Evolutionary conservation across 2,329 filamentous ascomycete genomes (phyloP), one percentile per base, ranked within the genome.

Genomic region (Tolypocladium ovalisporum): DNA sequence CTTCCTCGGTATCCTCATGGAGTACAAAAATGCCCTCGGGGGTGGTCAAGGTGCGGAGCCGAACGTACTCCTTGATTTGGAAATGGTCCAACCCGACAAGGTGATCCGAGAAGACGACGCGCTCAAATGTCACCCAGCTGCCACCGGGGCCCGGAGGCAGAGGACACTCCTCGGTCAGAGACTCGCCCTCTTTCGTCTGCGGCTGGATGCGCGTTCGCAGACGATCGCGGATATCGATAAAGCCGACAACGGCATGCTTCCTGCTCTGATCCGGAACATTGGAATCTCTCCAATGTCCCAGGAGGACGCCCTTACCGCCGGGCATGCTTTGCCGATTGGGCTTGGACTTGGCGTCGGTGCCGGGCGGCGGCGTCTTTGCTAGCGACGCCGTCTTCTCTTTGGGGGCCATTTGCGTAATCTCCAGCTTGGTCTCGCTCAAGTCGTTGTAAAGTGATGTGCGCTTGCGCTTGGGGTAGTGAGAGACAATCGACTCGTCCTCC

Each of bases 41-140:
- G 44, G 44, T 49, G 3, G 44, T 19, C 27, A 49, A 15, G 44
- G 44, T 49, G 13, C 80, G 76, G 32, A 84, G 69, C 60, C 81
- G 81, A 54, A 85, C 82, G 58, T 82, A 86, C 63, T 86, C 83
- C 63, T 86, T 86, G 36, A 86, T 68, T 36, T 83, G 77, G 34
- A 79, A 75, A 53, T 84, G 77, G 55, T 81, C 78, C 5, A 84
- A 70, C 2, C 76, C 76, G 17, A 80, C 71, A 0, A 86, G 76
- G 58, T 84, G 81, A 9, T 77, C 67, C 2, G 80, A 78, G 63
- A 86, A 85, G 27, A 83, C 76, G 35, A 85, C 76, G 24, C 80
- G 75, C 58, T 84, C 79, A 62, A 85, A 85, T 0, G 82, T 85
- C 29, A 85, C 81, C 83, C 82, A 86, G 65, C 81, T 84, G 56